Base-by-base conservation (phyloP, 768 basidiomycete genomes). In the Xerocomus potaroensis region DNA sequence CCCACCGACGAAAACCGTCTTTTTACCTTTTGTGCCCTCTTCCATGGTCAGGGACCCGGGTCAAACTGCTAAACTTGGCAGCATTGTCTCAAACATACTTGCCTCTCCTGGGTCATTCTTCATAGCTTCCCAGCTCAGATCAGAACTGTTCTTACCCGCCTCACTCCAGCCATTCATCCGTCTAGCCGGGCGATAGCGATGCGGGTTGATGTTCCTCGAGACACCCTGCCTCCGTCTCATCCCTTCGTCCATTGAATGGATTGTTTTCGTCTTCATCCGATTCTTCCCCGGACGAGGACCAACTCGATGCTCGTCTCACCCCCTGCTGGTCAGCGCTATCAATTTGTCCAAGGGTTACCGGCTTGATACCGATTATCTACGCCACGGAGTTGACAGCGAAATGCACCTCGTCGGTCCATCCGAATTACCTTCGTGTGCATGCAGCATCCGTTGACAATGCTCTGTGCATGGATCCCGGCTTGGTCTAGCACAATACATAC, bases 1-100 rank as follows among this genome's bases (percentile, higher is more conserved):
- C 1, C 88, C 88, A 37, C 90, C 91, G 54, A 92, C 74, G 63
- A 88, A 92, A 42, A 93, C 66, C 29, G 91, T 91, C 68, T 86
- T 88, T 66, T 91, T 92, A n/a, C 79, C 69, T 67, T 83, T 87
- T 19, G 84, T 77, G 49, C 88, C 89, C 68, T 89, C 84, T 66
- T 91, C 87, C 85, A 89, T 89, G 42, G 36, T 27, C 12, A 14
- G 16, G n/a, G n/a, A n/a, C n/a, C n/a, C n/a, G n/a, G 3, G 19
- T 18, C 9, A 18, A 43, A 27, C 27, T 39, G 34, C 48, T 22
- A 53, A 57, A 54, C 44, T 26, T 4, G 45, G 51, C 32, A 46
- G 19, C 16, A 35, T 55, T 48, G 37, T 61, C 51, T 26, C 58
- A 58, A 24, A n/a, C 14, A 7, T 14, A 8, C 2, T 8, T n/a